Evolutionary conservation across 129 eudicot genomes (phyloP).

Genomic region (Centella asiatica): DNA sequence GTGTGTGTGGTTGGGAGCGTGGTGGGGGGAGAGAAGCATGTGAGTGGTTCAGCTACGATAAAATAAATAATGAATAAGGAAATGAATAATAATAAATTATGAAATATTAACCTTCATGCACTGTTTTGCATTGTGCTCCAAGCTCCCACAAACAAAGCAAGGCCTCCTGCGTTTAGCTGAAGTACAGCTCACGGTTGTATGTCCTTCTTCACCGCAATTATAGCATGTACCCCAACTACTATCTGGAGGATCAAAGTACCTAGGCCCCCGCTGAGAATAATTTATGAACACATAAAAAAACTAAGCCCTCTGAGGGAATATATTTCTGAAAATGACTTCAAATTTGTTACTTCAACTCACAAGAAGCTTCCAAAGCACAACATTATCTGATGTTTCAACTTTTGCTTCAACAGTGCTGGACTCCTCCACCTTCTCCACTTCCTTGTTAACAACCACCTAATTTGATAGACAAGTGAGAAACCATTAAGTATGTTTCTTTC

Average conservation of each 20-base stretch:
- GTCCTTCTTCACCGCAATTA: conserved; percentile 98
- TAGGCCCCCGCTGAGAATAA: conserved; percentile 86
- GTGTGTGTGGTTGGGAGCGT: too few species aligned
- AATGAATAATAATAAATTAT: background rate
- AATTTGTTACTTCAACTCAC: conserved; percentile 59
- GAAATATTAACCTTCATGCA: conserved; percentile 58
- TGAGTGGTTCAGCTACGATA: too few species aligned
- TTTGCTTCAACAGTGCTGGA: conserved; percentile 25
- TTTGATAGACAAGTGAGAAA: conserved; percentile 3
- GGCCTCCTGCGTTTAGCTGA: conserved; percentile 74
- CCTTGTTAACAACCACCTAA: conserved; percentile 38
- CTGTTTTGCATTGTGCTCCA: conserved; percentile 75
- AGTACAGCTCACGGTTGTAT: conserved; percentile 58
- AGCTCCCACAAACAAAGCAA: conserved; percentile 94
- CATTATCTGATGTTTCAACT: conserved; percentile 52
- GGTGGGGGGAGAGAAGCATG: too few species aligned
- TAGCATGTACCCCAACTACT: conserved; percentile 93
- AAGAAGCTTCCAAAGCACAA: conserved; percentile 82
- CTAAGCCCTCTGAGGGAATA: conserved; percentile 17
- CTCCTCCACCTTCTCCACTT: conserved; percentile 24
- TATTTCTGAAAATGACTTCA: conserved; percentile 22
- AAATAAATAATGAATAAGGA: too few species aligned
- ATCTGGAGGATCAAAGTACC: conserved; percentile 97
- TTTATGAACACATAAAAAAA: conserved; percentile 17
- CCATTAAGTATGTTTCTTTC: background rate